Base-by-base conservation (phyloP, 2,329 filamentous ascomycete species). In the Paecilomyces sp. region DNA sequence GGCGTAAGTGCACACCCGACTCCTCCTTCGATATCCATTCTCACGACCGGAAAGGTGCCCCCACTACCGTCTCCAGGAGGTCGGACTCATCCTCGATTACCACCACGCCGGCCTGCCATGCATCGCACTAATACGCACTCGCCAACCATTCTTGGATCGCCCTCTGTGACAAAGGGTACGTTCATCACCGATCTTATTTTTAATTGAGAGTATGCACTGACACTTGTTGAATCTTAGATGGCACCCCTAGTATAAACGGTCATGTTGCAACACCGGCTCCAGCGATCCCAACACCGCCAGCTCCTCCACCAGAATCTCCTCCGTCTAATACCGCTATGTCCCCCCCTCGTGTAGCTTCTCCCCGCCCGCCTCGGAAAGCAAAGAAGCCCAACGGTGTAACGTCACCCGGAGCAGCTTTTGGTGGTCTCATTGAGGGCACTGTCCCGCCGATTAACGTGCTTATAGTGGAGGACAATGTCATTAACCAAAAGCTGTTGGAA, bases 401-500 rank as follows among this genome's bases (percentile, higher is more conserved):
- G 36, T 60, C 66, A 22, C 57, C 67, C n/a, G 68, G 70, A 56
- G 70, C 71, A 8, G 71, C 69, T 70, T 88, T 61, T 28, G 80
- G 87, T 3, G 87, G 85, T 31, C 81, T 90, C 67, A 83, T 96
- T 30, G 91, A 93, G 66, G 88, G 88, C 58, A 87, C 87, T 1
- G 91, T 97, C 0, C 94, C 94, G 7, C 93, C 94, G 1, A 97
- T 99, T 77, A 97, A 96, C 67, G 92, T 97, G 7, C 81, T 99
- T 52, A 96, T 99, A 62, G 94, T 99, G 13, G 94, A 99, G 78
- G 94, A 99, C 78, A 99, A 99, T 74, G 92, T 94, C 64, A 97
- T 99, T 82, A 99, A 97, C 71, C 80, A 97, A 66, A 90, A 91
- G 69, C 86, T 99, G 9, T 80, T 99, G 36, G 93, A 97, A 71